Evolutionary conservation across 495 filamentous ascomycete species (phyloP).

Genomic region (Darksidea phi): DNA sequence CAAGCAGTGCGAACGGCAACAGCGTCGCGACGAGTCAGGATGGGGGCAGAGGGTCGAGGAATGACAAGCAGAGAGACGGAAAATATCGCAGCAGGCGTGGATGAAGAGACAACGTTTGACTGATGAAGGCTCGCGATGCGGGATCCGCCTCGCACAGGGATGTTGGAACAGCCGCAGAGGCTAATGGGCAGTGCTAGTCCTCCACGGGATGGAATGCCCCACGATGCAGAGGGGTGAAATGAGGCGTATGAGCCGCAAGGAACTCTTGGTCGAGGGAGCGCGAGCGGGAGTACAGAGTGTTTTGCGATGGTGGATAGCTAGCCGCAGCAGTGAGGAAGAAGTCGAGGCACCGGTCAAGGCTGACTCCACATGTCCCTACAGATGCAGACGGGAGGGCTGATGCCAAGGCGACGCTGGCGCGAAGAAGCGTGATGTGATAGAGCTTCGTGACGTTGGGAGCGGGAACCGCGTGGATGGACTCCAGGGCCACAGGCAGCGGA

Average conservation of each 20-base stretch:
- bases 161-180: constrained; percentile 17
- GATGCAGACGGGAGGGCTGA: constrained; percentile 16
- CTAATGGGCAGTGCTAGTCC: constrained; percentile 30
- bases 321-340: constrained; percentile 27
- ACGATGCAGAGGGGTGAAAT: constrained; percentile 6
- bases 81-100: constrained; percentile 22
- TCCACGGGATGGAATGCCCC: constrained; percentile 12
- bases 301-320: constrained; percentile 15
- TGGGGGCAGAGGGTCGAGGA: neutral
- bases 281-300: constrained; percentile 8
- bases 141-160: constrained; percentile 26
- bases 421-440: neutral
- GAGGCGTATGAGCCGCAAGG: constrained; percentile 5
- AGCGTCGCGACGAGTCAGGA: neutral
- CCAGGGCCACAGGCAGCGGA: neutral
- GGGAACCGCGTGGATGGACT: neutral
- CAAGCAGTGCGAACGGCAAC: constrained; percentile 11
- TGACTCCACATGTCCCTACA: constrained; percentile 13
- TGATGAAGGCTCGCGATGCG: constrained; percentile 27
- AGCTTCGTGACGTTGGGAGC: neutral
- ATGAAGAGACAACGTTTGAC: constrained; percentile 11
- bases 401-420: constrained; percentile 24
- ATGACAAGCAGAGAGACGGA: constrained; percentile 5
- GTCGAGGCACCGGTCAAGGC: constrained; percentile 36
- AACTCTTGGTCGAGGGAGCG: constrained; percentile 9